Conservation (phyloP, 371 early-diverging fungal species). For the Mortierella sp. region DNA sequence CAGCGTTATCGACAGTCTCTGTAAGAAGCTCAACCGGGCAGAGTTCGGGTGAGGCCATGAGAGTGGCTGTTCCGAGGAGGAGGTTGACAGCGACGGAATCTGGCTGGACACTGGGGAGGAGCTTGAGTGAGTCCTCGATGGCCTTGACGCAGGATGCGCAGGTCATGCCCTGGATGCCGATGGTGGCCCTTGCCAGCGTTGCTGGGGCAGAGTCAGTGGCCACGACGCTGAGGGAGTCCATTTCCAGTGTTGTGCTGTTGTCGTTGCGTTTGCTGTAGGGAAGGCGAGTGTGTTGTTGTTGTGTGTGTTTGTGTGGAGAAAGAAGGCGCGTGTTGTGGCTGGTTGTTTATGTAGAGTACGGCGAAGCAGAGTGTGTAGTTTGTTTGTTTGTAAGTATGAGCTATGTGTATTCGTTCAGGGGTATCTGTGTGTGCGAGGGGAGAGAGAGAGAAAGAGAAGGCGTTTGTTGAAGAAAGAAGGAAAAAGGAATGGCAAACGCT, state of each 20-base stretch:
- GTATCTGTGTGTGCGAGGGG: too few species aligned
- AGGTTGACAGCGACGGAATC: constrained; percentile 79
- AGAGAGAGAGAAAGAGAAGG: background rate
- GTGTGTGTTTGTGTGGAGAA: background rate
- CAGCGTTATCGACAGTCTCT: constrained; percentile 68
- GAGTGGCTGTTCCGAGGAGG: constrained; percentile 75
- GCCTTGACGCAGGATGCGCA: constrained; percentile 86
- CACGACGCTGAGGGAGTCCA: constrained; percentile 34
- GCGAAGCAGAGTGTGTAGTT: background rate
- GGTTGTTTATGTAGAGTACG: background rate
- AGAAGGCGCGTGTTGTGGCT: background rate
- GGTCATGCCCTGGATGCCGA: constrained; percentile 88
- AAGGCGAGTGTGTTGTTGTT: background rate
- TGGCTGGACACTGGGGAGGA: constrained; percentile 67
- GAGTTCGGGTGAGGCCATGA: constrained; percentile 53
- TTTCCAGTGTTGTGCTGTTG: background rate
- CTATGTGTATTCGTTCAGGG: background rate
- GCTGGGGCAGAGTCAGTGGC: constrained; percentile 52
- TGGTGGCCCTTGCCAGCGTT: constrained; percentile 59
- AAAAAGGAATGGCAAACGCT: background rate
- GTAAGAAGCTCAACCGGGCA: constrained; percentile 58
- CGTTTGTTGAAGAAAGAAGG: background rate
- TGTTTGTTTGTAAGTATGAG: background rate
- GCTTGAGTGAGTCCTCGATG: constrained; percentile 71
- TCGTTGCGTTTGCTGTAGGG: too few species aligned